Evolutionary conservation across 371 early-diverging fungal species (phyloP), one percentile per base, ranked within the genome.

Genomic region (Amoeboradix gromovi): DNA sequence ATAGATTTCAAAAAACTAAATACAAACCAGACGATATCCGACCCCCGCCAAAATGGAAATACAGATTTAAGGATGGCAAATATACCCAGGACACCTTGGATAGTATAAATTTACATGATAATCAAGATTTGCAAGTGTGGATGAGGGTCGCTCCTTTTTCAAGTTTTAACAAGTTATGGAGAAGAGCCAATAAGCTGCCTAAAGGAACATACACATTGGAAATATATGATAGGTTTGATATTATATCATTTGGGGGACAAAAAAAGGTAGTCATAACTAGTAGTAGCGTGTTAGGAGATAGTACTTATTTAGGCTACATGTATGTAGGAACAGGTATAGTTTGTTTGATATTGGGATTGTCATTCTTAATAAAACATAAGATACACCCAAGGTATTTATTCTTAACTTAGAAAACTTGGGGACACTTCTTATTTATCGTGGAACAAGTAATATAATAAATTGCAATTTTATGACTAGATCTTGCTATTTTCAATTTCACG

Each of bases 11-110:
- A 67, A 28, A 77, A 31, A 77, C 81, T 69, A 84, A 85, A 70
- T 90, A 88, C 71, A 80, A 27, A 28, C 29, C 66, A 71, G 71
- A 31, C 28, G 72, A 82, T n/a, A 79, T 87, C 66, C 76, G 74
- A 0, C 89, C 90, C 29, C 90, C 90, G 68, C 88, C 87, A 29
- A 84, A 86, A 76, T 89, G 90, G 90, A 48, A 22, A 5, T 48
- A 48, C 22, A 48, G 22, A 48, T 48, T 12, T 22, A 48, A 48
- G 22, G 48, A 48, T 48, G 48, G 48, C 5, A 5, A 12, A 12
- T 48, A 48, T 22, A 48, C 48, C 22, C 12, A 48, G 12, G 48
- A 48, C 48, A 48, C 48, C 22, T 12, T 48, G 5, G 12, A 5
- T 12, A n/a, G n/a, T n/a, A n/a, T n/a, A n/a, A 48, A 48, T 48